Base-by-base conservation (phyloP, 805 yeast genomes). In the Nakazawaea molendinolei region DNA sequence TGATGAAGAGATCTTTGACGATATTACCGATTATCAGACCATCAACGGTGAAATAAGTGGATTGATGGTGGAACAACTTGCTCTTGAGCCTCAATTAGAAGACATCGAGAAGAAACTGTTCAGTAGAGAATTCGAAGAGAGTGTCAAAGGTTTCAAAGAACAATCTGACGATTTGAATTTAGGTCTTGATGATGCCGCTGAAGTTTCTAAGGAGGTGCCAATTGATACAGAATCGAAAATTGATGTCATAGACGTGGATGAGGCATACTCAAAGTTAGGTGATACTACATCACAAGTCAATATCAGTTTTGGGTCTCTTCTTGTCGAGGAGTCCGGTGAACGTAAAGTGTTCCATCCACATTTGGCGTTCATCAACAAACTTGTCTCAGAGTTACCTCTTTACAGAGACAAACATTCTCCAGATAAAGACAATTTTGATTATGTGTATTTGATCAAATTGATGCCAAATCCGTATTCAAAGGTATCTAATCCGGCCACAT, bases 381-480 rank as follows among this genome's bases (percentile, higher is more conserved):
- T 4, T 4, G 32, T 39, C 17, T 10, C 26, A 1, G 20, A 32
- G 12, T 23, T 39, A n/a, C 37, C 37, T 7, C 20, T 39, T 8
- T 39, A 25, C 23, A 8, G 13, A 4, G 31, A 15, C 12, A 13
- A 21, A 33, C 51, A 51, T 24, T 35, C 29, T 2, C 14, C 13
- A 7, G 36, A 33, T 20, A 32, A 32, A 19, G 41, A 38, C 24
- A 19, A 51, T 28, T 58, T 55, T 24, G 52, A 46, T 14, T 45
- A 48, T 23, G 48, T 52, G 15, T 29, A 56, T 13, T 53, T 55
- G 20, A 39, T 60, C 21, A 55, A 52, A 33, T 41, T 60, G 28
- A 40, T 53, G 13, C 63, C 65, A 1, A 56, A 60, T 43, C 57
- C 53, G 4, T 56, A 47, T 32, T 37, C 39, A 15, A 37, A 45